Conservation (phyloP, 75 land plant species). For the Cunninghamia lanceolata region DNA sequence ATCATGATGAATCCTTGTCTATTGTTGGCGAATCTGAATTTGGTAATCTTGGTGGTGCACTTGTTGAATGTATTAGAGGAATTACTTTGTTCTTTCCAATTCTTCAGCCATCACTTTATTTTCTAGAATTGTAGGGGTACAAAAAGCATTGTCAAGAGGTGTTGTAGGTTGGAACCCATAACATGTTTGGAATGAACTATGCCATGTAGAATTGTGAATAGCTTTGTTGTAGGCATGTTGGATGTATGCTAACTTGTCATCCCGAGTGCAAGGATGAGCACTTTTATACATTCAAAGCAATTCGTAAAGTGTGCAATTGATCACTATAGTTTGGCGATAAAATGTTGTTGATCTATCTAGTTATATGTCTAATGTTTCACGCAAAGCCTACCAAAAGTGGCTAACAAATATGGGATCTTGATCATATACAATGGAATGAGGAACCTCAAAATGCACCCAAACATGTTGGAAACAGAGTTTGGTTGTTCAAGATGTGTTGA, state of each 20-base stretch:
- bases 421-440: no score
- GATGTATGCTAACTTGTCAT: not conserved
- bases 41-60: not conserved
- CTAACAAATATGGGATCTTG: no score
- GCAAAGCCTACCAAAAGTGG: no score
- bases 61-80: not conserved
- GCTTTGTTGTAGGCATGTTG: not conserved
- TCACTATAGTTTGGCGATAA: no score
- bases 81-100: not conserved
- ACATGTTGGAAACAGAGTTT: no score
- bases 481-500: no score
- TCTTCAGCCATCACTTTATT: not conserved
- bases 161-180: not conserved
- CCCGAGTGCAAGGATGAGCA: not conserved
- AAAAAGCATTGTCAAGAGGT: not conserved
- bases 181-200: not conserved
- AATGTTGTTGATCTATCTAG: no score
- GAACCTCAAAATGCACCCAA: no score
- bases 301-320: no score
- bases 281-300: not conserved
- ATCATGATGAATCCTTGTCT: not conserved
- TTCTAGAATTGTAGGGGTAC: not conserved
- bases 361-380: no score
- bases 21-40: no score
- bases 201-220: not conserved